Base-by-base conservation (phyloP, 805 yeast genomes). In the Saturnispora ahearnii region DNA sequence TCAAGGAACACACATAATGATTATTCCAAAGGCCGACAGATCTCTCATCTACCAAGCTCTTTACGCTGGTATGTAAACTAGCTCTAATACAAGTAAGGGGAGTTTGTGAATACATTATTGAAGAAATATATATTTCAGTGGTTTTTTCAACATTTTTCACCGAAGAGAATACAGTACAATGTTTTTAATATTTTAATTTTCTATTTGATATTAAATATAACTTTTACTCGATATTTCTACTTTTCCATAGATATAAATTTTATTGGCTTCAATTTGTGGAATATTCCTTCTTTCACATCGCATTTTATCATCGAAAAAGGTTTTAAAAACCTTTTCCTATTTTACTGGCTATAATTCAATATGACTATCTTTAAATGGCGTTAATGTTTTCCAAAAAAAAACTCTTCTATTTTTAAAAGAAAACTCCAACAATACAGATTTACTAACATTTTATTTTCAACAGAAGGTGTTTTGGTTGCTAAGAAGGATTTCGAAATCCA, bases 21-120 rank as follows among this genome's bases (percentile, higher is more conserved):
- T 93, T 81, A 93, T 93, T 83, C 98, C 99, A 79, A 93, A 87
- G 81, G 95, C 88, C 78, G 99, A 93, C 77, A 90, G 99, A 85
- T 88, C 87, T 81, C 87, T 87, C 90, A 93, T 93, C 76, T 96
- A 89, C 95, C 87, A 83, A 76, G 85, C 90, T 87, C 93, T 93
- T 78, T 93, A 90, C 87, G 90, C 89, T 78, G 95, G 95, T 86
- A 83, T 74, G 93, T 84, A 47, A 22, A n/a, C 6, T 15, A 18
- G n/a, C 24, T 38, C 22, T 29, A 26, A 6, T 21, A 10, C 21
- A 30, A 29, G 10, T 4, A 3, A 26, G 15, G 36, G 36, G 21
- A 29, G 31, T 12, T 26, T 48, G 24, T 12, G 21, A 3, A 18
- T 18, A 18, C 5, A 36, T 36, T 18, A 18, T 21, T 18, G 24